These are phyloP conservation scores for Colletotrichum sp. DNA, from an alignment of 2,329 filamentous ascomycete species.

Conservation along the genomic window DNA sequence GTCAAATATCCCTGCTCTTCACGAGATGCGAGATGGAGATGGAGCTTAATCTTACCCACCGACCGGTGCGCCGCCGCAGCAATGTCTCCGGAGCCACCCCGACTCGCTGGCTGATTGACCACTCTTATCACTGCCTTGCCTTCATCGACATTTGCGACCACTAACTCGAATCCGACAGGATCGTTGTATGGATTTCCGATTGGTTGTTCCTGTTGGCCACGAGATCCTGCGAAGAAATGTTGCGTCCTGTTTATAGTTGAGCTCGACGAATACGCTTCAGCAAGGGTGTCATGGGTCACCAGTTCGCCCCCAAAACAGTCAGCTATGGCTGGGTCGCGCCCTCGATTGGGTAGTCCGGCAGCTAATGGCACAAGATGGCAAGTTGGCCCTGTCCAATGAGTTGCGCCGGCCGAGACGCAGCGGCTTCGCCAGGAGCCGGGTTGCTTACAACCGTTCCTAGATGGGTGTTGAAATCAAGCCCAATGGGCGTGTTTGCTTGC, in stretches of 20 bases:
- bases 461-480: not conserved
- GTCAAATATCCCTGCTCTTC: constrained; percentile 9
- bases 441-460: not conserved
- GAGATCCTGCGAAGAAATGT: not conserved
- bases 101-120: constrained; percentile 3
- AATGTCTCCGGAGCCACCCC: constrained; percentile 14
- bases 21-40: constrained; percentile 20
- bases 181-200: not conserved
- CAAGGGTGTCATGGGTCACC: not conserved
- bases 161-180: not conserved
- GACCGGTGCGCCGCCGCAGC: constrained; percentile 17
- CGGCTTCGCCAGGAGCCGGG: not conserved
- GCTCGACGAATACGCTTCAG: not conserved
- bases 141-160: not conserved
- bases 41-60: constrained; percentile 23
- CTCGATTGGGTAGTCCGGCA: not conserved
- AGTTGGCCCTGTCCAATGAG: not conserved
- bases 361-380: not conserved
- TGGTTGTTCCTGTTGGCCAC: not conserved
- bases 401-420: not conserved
- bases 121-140: not conserved
- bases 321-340: not conserved
- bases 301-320: not conserved
- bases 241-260: not conserved
- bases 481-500: not conserved